These are phyloP conservation scores for Stagonosporopsis tanaceti DNA, from an alignment of 2,329 filamentous ascomycete species.

Conservation along the genomic window DNA sequence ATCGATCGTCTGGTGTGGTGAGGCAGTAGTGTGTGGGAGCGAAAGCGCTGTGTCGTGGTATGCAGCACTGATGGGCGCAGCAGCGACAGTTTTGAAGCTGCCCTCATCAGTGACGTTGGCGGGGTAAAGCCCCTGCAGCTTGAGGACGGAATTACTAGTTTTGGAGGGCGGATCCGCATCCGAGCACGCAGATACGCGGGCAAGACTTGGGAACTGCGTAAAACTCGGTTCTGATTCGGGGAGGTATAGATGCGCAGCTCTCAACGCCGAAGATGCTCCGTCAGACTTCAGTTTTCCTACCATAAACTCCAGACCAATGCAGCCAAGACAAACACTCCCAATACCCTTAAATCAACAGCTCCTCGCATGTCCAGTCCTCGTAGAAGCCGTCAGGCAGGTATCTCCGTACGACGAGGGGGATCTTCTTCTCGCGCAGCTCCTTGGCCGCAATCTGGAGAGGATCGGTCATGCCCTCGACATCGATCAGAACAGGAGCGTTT, in stretches of 20 bases:
- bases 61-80: conserved; percentile 21
- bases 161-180: conserved; percentile 39
- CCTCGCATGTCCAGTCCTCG: conserved; percentile 99
- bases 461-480: conserved; percentile 97
- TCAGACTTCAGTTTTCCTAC: conserved; percentile 33
- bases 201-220: conserved; percentile 34
- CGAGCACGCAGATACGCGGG: conserved; percentile 34
- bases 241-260: conserved; percentile 35
- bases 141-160: conserved; percentile 16
- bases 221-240: conserved; percentile 48
- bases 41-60: conserved; percentile 6
- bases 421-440: conserved; percentile 98
- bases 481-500: conserved; percentile 96
- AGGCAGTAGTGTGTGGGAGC: conserved; percentile 18
- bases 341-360: conserved; percentile 67
- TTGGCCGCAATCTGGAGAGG: conserved; percentile 97
- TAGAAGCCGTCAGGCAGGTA: conserved; percentile 99
- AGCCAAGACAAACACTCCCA: conserved; percentile 28
- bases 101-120: conserved; percentile 42
- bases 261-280: conserved; percentile 44
- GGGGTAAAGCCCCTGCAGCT: conserved; percentile 17
- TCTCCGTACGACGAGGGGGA: conserved; percentile 90
- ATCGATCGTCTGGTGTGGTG: conserved; percentile 28
- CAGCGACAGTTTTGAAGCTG: conserved; percentile 33
- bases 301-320: conserved; percentile 48